Base-by-base conservation (phyloP, 108 stramenopile species). In the Stephanodiscus triporus region DNA sequence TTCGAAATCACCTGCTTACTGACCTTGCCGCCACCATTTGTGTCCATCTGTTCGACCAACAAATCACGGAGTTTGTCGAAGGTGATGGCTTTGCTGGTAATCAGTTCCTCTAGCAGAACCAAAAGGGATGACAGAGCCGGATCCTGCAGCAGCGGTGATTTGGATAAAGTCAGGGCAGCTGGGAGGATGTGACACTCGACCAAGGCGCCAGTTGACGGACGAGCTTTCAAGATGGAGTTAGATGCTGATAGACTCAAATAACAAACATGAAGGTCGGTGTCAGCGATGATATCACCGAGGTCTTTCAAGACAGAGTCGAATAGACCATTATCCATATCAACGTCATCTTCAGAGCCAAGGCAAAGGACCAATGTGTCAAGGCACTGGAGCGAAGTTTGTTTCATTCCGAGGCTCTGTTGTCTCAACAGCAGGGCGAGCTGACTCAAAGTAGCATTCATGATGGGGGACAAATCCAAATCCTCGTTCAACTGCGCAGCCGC, bases 261-360 rank as follows among this genome's bases (percentile, higher is more conserved):
- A 49, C 93, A 91, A 48, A 98, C 70, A 73, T 97, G 96, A 20
- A 98, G 82, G 77, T 99, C 98, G n/a, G 84, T 77, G 72, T 97
- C 97, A 17, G 85, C 70, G 42, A 98, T 81, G 34, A 97, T 74
- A 56, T 72, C 51, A 10, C 96, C 84, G 24, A 95, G 72, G 47
- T 97, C 96, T 56, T 75, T 73, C 36, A 98, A 75, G 13, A 97
- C 80, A 23, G 77, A 78, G 37, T 88, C 88, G 70, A 85, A 93
- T 48, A 96, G 70, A 23, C 68, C 63, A 20, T 81, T 70, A 34
- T 80, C 71, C 47, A 68, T 64, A 23, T 55, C 55, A 42, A 55
- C 14, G 27, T 64, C 34, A 72, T 63, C 61, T 11, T 65, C 63
- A 11, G 51, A n/a, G 36, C 87, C 81, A 63, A 89, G 91, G 49